phyloP scores from a whole-genome alignment of 352 stramenopile species.

The Globisporangium viniferum region DNA sequence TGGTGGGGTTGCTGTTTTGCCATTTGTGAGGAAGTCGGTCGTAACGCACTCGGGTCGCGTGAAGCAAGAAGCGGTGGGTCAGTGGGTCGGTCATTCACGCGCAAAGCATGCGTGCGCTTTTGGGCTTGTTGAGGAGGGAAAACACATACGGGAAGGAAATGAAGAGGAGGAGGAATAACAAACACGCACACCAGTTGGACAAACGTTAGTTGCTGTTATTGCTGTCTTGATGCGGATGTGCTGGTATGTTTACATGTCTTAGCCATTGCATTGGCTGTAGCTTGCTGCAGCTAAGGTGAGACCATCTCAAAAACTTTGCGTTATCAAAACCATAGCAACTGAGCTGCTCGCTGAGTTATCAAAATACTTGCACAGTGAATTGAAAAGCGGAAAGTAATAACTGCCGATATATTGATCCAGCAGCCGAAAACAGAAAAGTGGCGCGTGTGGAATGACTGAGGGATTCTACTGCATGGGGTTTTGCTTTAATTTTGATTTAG shows the following conservation, averaged over 20 bases:
- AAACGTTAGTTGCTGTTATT: not conserved
- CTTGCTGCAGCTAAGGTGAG: too few species aligned
- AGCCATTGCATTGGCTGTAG: too few species aligned
- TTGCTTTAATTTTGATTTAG: not conserved
- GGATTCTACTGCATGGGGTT: not conserved
- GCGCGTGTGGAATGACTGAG: not conserved
- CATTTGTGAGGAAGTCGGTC: not conserved
- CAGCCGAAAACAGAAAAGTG: not conserved
- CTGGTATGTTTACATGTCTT: too few species aligned
- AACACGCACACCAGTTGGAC: not conserved
- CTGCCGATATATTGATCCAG: not conserved
- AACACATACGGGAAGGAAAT: conserved; percentile 10
- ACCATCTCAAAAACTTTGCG: too few species aligned
- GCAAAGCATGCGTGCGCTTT: not conserved
- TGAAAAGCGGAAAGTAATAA: too few species aligned
- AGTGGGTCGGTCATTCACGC: conserved; percentile 9
- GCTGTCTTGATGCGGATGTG: not conserved
- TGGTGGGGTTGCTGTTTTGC: not conserved
- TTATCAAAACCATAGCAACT: too few species aligned
- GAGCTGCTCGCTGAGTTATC: too few species aligned
- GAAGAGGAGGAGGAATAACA: conserved; percentile 12
- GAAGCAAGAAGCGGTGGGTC: not conserved
- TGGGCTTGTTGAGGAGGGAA: not conserved
- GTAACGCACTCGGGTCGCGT: not conserved
- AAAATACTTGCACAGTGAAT: too few species aligned